Percentiles rank a stretch among this genome's conserved stretches.
Conservation (phyloP, 345 rosid species). For the Mallotus nudiflorus region DNA sequence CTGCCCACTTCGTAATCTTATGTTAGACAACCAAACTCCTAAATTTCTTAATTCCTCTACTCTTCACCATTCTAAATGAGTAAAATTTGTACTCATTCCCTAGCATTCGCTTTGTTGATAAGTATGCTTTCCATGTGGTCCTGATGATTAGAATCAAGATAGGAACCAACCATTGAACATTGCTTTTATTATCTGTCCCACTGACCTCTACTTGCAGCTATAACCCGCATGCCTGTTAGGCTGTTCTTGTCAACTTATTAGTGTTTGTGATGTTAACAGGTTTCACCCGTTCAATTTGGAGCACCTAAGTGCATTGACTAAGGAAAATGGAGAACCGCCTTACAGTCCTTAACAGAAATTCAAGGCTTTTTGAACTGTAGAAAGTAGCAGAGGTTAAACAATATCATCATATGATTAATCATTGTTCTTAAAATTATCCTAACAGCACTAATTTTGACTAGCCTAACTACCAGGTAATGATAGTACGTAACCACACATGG, state of each 20-base stretch:
- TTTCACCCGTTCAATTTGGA: neutral
- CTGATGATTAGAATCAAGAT: neutral
- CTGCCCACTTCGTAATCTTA: too few relatives aligned
- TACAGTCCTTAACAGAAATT: too few relatives aligned
- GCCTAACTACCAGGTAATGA: neutral
- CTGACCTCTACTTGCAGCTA: neutral
- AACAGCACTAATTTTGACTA: neutral
- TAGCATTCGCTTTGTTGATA: neutral
- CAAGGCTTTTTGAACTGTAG: too few relatives aligned
- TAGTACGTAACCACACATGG: neutral
- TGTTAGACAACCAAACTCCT: too few relatives aligned
- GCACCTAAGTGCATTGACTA: neutral
- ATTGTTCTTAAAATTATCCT: neutral
- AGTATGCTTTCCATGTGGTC: neutral
- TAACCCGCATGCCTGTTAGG: too few relatives aligned
- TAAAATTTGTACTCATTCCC: too few relatives aligned
- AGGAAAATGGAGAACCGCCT: too few relatives aligned
- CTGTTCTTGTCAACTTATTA: neutral
- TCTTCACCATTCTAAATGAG: too few relatives aligned
- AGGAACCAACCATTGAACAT: neutral
- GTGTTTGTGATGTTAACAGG: neutral
- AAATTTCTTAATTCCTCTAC: too few relatives aligned
- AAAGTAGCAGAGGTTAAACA: too few relatives aligned
- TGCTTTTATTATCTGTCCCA: neutral
- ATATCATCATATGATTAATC: neutral